Evolutionary conservation across 2,329 filamentous ascomycete species (phyloP).

Genomic region (Diaporthe australafricana): DNA sequence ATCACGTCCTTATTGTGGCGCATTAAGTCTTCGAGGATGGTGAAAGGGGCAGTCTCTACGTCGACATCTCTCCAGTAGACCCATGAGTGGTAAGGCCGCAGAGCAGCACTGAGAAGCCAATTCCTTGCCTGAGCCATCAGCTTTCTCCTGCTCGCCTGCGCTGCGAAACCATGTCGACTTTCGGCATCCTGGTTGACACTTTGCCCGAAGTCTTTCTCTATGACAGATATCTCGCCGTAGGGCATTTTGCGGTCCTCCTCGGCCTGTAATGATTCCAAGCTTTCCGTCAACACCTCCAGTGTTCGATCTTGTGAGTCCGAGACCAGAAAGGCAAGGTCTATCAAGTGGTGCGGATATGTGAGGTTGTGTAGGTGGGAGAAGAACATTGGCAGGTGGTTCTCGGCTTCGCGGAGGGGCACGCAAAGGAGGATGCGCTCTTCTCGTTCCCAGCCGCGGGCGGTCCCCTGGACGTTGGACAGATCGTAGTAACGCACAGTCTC

Average conservation of each 20-base stretch:
- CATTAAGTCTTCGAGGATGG: constrained; percentile 97
- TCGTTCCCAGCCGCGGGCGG: constrained; percentile 92
- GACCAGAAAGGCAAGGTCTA: constrained; percentile 95
- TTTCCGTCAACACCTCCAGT: constrained; percentile 77
- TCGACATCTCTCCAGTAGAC: constrained; percentile 99
- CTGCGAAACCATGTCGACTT: constrained; percentile 95
- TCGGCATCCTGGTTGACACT: constrained; percentile 98
- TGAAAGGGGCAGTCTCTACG: constrained; percentile 96
- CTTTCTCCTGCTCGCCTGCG: constrained; percentile 92
- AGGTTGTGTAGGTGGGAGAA: constrained; percentile 97
- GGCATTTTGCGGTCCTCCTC: constrained; percentile 82
- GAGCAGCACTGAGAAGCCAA: constrained; percentile 92
- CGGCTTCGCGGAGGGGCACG: constrained; percentile 92
- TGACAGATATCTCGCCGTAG: constrained; percentile 96
- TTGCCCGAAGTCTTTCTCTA: constrained; percentile 99
- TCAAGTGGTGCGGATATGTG: constrained; percentile 95
- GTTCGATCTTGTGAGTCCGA: constrained; percentile 97
- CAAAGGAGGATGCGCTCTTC: constrained; percentile 96
- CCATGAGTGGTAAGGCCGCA: constrained; percentile 97
- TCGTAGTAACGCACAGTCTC: constrained; percentile 99
- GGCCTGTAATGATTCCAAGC: constrained; percentile 83
- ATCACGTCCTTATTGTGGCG: constrained; percentile 99
- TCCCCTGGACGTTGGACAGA: constrained; percentile 89
- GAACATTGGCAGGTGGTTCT: constrained; percentile 95
- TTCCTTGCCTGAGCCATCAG: constrained; percentile 98